Evolutionary conservation across 306 rosid species (phyloP), one percentile per base, ranked within the genome.

Genomic region (Rosa lucieae): DNA sequence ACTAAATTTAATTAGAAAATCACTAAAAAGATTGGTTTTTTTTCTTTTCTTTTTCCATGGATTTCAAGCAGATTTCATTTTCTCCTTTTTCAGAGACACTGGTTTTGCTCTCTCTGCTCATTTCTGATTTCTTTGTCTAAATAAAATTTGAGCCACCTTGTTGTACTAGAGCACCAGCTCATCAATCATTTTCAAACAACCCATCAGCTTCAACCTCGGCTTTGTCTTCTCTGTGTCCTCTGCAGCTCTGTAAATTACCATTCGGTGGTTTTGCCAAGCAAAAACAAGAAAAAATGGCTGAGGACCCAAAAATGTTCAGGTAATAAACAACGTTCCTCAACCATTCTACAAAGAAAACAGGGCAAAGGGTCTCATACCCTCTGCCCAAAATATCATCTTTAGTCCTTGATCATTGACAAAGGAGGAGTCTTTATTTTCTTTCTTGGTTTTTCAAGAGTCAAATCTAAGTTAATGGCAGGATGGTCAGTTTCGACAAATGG

Each of bases 391-490:
- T 55, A 32, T 14, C 65, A 73, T 26, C 39, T 76, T 26, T 44
- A 32, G 79, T 44, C 42, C 47, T 80, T 66, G 76, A 43, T 52
- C 21, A 70, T 65, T 67, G 77, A 76, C 63, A 51, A 52, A 81
- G 13, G 44, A 21, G 62, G 2, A 75, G 3, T 43, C 40, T 59
- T 74, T 17, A 1, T 75, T 70, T 15, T 37, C 80, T 56, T n/a
- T 29, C 10, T 73, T 70, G 65, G 59, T 43, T 80, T 78, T 47
- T 44, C 69, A 13, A 40, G 73, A 74, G 80, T 74, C 67, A 69
- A 79, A 75, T 82, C 78, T n/a, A 79, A 74, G 85, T 88, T 88
- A 77, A 90, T 92, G 97, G 98, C 87, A 83, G 88, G 82, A 79
- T 87, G 92, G 86, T 83, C 90, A 61, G 65, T 46, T 85, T 67